These are phyloP conservation scores for Entomortierella lignicola DNA, from an alignment of 192 early-diverging fungal species.

Conservation along the genomic window DNA sequence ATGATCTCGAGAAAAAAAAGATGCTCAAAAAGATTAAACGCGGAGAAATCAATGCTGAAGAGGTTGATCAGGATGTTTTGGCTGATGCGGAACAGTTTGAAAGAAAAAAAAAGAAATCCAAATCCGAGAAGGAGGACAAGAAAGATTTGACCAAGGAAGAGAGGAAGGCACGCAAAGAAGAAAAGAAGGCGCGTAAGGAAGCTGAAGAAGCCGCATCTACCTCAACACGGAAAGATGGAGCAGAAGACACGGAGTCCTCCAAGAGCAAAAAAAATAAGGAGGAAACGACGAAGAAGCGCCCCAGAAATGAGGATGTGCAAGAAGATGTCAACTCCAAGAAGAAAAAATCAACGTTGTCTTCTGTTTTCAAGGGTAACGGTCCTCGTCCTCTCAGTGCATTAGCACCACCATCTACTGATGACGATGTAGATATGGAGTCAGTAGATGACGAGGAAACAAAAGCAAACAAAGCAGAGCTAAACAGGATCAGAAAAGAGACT, in stretches of 20 bases:
- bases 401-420: conserved; percentile 10
- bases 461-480: conserved; percentile 27
- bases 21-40: conserved; percentile 42
- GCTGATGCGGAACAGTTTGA: conserved; percentile 37
- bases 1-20: conserved; percentile 62
- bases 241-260: background rate
- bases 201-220: conserved; percentile 9
- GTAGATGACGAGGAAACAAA: conserved; percentile 24
- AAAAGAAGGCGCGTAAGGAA: conserved; percentile 36
- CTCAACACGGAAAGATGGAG: background rate
- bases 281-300: conserved; percentile 19
- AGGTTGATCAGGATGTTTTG: conserved; percentile 19
- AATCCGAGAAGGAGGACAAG: conserved; percentile 25
- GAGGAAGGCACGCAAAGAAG: conserved; percentile 27
- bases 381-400: conserved; percentile 50
- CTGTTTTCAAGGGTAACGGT: conserved; percentile 50
- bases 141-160: conserved; percentile 28
- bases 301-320: conserved; percentile 2
- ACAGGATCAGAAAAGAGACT: conserved; percentile 29
- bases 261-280: conserved; percentile 7
- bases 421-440: conserved; percentile 32
- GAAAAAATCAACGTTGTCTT: conserved; percentile 37
- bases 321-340: conserved; percentile 14
- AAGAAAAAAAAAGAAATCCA: conserved; percentile 29
- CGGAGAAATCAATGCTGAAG: conserved; percentile 38